phyloP scores from a whole-genome alignment of 73 alveolate species.

The Paramecium octaurelia region DNA sequence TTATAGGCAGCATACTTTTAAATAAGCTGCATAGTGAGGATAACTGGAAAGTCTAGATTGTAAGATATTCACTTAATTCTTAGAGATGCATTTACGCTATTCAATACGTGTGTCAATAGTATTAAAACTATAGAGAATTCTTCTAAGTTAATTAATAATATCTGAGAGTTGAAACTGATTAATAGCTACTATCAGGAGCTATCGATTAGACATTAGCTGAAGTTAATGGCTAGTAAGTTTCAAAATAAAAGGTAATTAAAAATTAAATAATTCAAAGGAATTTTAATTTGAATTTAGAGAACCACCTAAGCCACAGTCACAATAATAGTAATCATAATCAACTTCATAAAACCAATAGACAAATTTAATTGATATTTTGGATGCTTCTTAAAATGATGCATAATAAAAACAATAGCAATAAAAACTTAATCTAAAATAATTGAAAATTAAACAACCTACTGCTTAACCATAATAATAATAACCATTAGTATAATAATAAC shows the following conservation, averaged over 20 bases:
- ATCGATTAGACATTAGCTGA: slow-evolving; percentile 18
- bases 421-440: background rate
- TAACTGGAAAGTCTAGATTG: slow-evolving; percentile 16
- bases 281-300: slow-evolving; percentile 28
- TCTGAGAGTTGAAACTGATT: background rate
- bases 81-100: slow-evolving; percentile 37
- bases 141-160: slow-evolving; percentile 13
- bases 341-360: background rate
- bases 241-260: background rate
- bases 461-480: background rate
- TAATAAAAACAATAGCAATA: background rate
- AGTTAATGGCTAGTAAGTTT: background rate
- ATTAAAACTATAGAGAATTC: slow-evolving; percentile 34
- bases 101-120: background rate
- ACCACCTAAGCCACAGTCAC: background rate
- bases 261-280: background rate
- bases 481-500: background rate
- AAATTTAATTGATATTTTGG: background rate
- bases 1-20: slow-evolving; percentile 44
- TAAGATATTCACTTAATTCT: background rate
- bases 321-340: background rate
- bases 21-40: slow-evolving; percentile 42
- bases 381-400: background rate
- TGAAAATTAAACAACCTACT: background rate
- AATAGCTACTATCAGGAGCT: background rate